Evolutionary conservation across 306 rosid genomes (phyloP).

Genomic region (Trifolium subterraneum): DNA sequence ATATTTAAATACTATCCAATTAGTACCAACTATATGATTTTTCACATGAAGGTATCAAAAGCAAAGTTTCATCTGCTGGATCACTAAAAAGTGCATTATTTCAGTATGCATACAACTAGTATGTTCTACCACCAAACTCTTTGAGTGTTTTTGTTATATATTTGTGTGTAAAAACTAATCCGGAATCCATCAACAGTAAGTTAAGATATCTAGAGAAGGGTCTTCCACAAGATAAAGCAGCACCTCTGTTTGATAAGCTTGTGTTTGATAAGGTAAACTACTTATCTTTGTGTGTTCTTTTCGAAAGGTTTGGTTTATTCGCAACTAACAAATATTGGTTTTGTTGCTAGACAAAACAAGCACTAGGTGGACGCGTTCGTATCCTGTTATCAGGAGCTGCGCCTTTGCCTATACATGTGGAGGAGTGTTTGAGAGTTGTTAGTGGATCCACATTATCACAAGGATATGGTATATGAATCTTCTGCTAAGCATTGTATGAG

Average conservation of each 20-base stretch:
- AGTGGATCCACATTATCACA: conserved; percentile 77
- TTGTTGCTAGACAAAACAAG: conserved; percentile 69
- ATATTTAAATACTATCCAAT: conserved; percentile 2
- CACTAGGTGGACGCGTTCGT: conserved; percentile 78
- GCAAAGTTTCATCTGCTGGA: conserved; percentile 76
- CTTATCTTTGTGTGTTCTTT: conserved; percentile 9
- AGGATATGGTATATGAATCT: conserved; percentile 73
- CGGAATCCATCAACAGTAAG: conserved; percentile 56
- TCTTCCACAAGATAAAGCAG: conserved; percentile 73
- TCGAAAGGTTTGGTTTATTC: background rate
- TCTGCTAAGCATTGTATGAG: background rate
- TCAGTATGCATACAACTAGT: conserved; percentile 84
- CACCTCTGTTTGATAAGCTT: conserved; percentile 83
- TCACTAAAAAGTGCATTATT: conserved; percentile 61
- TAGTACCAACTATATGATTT: conserved; percentile 24
- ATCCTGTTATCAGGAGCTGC: conserved; percentile 86
- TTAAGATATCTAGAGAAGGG: conserved; percentile 79
- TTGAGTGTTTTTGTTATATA: conserved; percentile 10
- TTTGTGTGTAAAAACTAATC: conserved; percentile 47
- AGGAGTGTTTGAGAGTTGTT: conserved; percentile 82
- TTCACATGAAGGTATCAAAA: conserved; percentile 54
- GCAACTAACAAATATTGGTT: conserved; percentile 15
- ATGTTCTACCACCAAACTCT: conserved; percentile 34
- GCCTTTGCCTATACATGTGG: conserved; percentile 84
- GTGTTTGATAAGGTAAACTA: conserved; percentile 74